Base-by-base conservation (phyloP, 1,139 yeast genomes). In the Debaryomycetaceae sp. region DNA sequence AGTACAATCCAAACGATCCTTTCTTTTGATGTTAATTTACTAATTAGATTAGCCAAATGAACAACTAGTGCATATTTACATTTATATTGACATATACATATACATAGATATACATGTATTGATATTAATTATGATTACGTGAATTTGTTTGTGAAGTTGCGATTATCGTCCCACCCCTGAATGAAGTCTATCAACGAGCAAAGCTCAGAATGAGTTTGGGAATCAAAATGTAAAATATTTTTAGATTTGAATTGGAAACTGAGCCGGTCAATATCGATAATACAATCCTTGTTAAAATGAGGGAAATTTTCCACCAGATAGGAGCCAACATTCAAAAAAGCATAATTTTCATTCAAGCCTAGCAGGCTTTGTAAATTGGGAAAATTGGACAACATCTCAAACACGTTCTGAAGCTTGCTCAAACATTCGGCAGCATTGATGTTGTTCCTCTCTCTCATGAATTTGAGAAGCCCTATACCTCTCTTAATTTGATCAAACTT, bases 391-490 rank as follows among this genome's bases (percentile, higher is more conserved):
- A 59, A 50, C 34, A 42, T 53, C 7, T 52, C 53, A 40, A 57
- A 57, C 9, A 66, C 60, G 6, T 54, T 53, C 9, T 43, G 40
- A 35, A 66, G 54, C 43, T 61, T 62, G 36, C 56, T 49, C 47
- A 65, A 49, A 40, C 63, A 57, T 37, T 57, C 58, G 34, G 53
- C 56, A 5, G 81, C 80, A 44, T 75, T 75, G 40, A 72, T 65
- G 52, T 76, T 76, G 11, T 73, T 70, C 34, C 62, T 57, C 7
- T 56, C 56, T 6, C 75, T 70, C 79, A 76, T 73, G 44, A 53
- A 60, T 42, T 59, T 66, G 40, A 72, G 58, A 39, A 71, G 48
- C 6, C 63, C 66, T 31, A 72, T 56, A 1, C 74, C 78, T 38
- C 56, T 59, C 42, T 60, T 54, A 11, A 72, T 55, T 29, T 67